These are phyloP conservation scores for Aspergillus felis DNA, from an alignment of 2,329 filamentous ascomycete species.

Conservation along the genomic window DNA sequence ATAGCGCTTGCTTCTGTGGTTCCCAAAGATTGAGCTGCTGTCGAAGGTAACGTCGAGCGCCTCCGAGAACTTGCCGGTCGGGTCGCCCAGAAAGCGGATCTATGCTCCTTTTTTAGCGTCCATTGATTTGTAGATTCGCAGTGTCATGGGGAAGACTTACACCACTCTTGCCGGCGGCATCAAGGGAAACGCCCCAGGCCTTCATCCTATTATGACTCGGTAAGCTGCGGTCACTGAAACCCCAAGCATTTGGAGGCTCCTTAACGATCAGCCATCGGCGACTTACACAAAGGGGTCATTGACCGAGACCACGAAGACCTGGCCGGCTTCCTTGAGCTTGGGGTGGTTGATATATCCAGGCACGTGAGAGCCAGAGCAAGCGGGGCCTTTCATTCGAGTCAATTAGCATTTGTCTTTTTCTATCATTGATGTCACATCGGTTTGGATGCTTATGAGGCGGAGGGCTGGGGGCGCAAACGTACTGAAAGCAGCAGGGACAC, in stretches of 20 bases:
- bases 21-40: slow-evolving; percentile 72
- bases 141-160: slow-evolving; percentile 51
- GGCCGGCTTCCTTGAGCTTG: slow-evolving; percentile 72
- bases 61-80: slow-evolving; percentile 73
- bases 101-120: slow-evolving; percentile 33
- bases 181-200: slow-evolving; percentile 76
- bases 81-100: slow-evolving; percentile 88
- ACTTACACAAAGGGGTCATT: slow-evolving; percentile 93
- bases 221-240: neutral
- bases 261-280: neutral
- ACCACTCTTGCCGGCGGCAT: slow-evolving; percentile 69
- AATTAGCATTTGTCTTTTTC: slow-evolving; percentile 2
- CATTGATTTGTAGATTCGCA: neutral
- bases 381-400: slow-evolving; percentile 43
- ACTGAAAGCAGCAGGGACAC: slow-evolving; percentile 76
- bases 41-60: slow-evolving; percentile 82
- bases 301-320: slow-evolving; percentile 85
- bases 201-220: slow-evolving; percentile 63
- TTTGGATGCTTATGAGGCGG: neutral
- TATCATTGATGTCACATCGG: neutral
- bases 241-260: neutral
- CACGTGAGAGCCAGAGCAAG: slow-evolving; percentile 68
- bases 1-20: slow-evolving; percentile 80
- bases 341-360: slow-evolving; percentile 81
- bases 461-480: slow-evolving; percentile 22